phyloP scores from a whole-genome alignment of 2,329 filamentous ascomycete species.

The Xylariales sp. region DNA sequence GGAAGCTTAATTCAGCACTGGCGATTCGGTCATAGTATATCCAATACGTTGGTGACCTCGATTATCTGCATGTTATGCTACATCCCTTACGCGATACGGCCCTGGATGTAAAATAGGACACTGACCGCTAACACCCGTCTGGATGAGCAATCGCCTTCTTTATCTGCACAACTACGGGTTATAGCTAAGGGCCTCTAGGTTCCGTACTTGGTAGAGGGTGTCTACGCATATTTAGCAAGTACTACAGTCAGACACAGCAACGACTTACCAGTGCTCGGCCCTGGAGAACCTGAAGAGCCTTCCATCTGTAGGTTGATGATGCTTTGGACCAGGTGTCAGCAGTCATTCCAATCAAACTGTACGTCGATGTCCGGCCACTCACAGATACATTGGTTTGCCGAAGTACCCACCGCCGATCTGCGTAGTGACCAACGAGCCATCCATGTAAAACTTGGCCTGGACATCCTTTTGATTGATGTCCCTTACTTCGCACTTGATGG shows the following conservation, averaged over 20 bases:
- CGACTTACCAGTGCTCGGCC: constrained; percentile 22
- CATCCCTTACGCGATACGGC: too few relatives aligned
- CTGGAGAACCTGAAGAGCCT: constrained; percentile 38
- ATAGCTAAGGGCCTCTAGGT: constrained; percentile 24
- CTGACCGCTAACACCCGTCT: too few relatives aligned
- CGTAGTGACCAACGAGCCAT: constrained; percentile 5
- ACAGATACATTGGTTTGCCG: constrained; percentile 2
- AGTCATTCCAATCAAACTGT: too few relatives aligned
- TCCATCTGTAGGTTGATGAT: constrained; percentile 43
- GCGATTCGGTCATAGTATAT: too few relatives aligned
- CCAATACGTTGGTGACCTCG: too few relatives aligned
- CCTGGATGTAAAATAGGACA: too few relatives aligned
- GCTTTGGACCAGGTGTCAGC: too few relatives aligned
- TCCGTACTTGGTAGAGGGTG: constrained; percentile 25
- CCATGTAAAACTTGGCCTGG: constrained; percentile 8
- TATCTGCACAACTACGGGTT: constrained; percentile 22
- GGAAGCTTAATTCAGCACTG: too few relatives aligned
- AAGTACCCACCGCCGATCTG: constrained; percentile 3
- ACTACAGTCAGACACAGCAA: background rate
- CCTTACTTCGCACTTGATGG: constrained; percentile 4
- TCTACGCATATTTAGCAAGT: constrained; percentile 14
- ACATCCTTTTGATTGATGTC: constrained; percentile 3
- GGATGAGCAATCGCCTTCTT: too few relatives aligned
- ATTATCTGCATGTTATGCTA: too few relatives aligned
- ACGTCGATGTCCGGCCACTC: too few relatives aligned